A percentile compares a stretch with the other conserved stretches of the same genome.
These are phyloP conservation scores for Ceratocystis harringtonii DNA, from an alignment of 2,329 filamentous ascomycete species.

Conservation along the genomic window DNA sequence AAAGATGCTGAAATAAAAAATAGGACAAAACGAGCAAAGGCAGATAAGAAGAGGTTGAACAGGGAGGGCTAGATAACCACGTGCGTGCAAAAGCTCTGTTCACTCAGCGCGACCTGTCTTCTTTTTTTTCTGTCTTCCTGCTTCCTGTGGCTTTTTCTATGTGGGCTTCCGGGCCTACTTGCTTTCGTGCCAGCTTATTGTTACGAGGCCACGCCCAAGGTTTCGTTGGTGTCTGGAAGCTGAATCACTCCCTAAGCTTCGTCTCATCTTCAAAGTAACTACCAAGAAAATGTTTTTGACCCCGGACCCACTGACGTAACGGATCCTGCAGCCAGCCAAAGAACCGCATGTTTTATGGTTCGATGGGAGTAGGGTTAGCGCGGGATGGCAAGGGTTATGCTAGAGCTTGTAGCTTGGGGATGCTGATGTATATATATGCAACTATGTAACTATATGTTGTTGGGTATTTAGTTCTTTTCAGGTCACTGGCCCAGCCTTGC, in stretches of 20 bases:
- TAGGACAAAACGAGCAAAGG: background rate
- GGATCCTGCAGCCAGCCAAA: background rate
- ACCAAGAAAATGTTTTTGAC: background rate
- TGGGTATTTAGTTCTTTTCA: background rate
- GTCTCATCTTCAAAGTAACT: background rate
- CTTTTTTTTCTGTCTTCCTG: background rate
- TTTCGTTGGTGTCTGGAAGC: background rate
- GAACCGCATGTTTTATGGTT: background rate
- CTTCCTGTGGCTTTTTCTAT: too few relatives aligned
- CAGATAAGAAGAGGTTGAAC: background rate
- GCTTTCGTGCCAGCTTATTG: too few relatives aligned
- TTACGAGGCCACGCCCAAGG: background rate
- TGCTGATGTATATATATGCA: background rate
- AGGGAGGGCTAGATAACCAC: background rate
- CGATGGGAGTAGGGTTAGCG: background rate
- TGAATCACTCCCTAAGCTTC: background rate
- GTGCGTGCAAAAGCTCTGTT: background rate
- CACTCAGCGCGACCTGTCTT: background rate
- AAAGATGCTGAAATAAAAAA: background rate
- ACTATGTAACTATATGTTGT: background rate
- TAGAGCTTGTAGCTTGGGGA: background rate
- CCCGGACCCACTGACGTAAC: conserved; percentile 1
- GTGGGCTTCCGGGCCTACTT: too few relatives aligned
- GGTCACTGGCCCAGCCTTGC: background rate
- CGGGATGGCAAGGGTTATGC: background rate